Conservation (phyloP, 208 protist species). For the Leishmania turanica region DNA sequence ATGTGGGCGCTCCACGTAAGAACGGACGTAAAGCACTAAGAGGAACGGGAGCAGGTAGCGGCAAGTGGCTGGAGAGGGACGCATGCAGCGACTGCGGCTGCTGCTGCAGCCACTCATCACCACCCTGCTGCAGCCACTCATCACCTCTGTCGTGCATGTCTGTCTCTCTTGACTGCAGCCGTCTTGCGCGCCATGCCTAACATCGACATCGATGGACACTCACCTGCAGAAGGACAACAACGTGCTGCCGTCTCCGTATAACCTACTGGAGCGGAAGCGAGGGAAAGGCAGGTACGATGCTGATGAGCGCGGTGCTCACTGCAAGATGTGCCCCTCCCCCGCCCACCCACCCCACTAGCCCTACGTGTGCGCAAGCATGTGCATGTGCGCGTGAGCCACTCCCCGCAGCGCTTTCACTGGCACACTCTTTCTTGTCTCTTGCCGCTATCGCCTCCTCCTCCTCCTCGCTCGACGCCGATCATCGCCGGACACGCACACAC, state of each 20-base stretch:
- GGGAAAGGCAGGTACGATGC: not conserved
- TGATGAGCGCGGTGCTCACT: not conserved
- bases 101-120: not conserved
- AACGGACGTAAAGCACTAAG: not conserved
- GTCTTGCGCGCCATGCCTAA: not conserved
- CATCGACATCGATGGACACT: not conserved
- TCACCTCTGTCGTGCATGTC: not conserved
- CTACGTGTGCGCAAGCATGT: no score
- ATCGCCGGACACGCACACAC: not conserved
- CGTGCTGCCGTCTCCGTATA: no score
- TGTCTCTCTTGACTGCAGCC: not conserved
- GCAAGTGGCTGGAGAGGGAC: not conserved
- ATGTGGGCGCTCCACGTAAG: not conserved
- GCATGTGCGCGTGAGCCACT: no score
- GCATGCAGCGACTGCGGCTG: not conserved
- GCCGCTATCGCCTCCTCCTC: not conserved
- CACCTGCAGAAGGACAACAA: not conserved
- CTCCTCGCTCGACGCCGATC: not conserved
- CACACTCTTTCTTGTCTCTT: not conserved
- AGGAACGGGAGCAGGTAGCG: not conserved
- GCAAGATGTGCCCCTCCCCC: not conserved
- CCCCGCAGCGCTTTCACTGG: not conserved
- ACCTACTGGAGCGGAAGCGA: not conserved
- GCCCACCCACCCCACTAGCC: no score
- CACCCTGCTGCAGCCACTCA: not conserved